Conservation (phyloP, 192 early-diverging fungal species). For the Tieghemiomyces parasiticus region DNA sequence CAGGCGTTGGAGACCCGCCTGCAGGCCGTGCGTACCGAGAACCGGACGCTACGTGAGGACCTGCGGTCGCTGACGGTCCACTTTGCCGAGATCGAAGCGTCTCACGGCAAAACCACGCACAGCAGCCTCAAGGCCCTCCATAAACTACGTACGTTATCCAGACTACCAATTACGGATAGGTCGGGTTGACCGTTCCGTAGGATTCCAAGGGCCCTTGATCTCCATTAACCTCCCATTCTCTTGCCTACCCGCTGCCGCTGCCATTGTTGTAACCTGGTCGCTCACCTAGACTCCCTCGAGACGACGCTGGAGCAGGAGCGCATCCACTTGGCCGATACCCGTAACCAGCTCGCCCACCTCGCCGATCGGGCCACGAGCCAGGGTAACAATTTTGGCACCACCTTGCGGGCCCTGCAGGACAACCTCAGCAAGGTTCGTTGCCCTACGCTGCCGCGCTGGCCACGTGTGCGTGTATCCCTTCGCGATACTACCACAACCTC, state of each 20-base stretch:
- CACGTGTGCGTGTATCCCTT: background rate
- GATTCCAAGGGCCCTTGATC: too few relatives aligned
- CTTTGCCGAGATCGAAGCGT: background rate
- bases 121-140: slow-evolving; percentile 8
- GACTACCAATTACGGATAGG: too few relatives aligned
- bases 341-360: background rate
- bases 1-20: background rate
- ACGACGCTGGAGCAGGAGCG: slow-evolving; percentile 4
- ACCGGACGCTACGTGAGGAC: background rate
- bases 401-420: background rate
- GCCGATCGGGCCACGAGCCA: background rate
- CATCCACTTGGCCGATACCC: background rate
- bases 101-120: background rate
- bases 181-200: too few relatives aligned
- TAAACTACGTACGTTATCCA: background rate
- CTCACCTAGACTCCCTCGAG: background rate
- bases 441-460: background rate
- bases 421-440: background rate
- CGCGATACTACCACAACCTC: background rate
- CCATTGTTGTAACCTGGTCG: background rate
- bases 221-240: background rate
- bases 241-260: background rate
- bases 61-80: background rate
- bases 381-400: background rate
- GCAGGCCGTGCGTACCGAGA: background rate